Conservation (phyloP, 2,329 filamentous ascomycete species). For the Cladosporium sp. region DNA sequence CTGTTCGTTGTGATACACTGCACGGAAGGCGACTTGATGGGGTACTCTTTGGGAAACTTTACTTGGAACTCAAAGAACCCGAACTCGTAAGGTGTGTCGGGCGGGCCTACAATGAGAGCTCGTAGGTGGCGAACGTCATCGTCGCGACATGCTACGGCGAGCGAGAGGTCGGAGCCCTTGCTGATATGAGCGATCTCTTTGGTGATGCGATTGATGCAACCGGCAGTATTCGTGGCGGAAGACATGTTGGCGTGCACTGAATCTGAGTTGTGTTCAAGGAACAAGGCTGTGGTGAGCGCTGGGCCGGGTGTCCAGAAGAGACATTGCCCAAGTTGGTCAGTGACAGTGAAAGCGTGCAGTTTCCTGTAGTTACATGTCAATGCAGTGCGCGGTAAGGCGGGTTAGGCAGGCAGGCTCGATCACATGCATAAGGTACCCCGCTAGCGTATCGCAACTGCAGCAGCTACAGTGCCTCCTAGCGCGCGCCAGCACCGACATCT, state of each 20-base stretch:
- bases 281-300: not conserved
- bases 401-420: not conserved
- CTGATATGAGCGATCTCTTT: conserved; percentile 85
- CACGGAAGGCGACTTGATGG: conserved; percentile 58
- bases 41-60: conserved; percentile 66
- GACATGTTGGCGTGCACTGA: conserved; percentile 16
- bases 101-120: conserved; percentile 85
- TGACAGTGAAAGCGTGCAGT: not conserved
- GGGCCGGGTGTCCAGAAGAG: not conserved
- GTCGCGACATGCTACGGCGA: conserved; percentile 84
- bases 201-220: conserved; percentile 28
- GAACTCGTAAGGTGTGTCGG: conserved; percentile 93
- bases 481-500: too few species aligned
- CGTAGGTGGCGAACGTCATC: conserved; percentile 82
- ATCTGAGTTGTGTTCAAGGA: not conserved
- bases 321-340: not conserved
- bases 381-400: not conserved
- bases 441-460: not conserved
- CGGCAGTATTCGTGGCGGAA: conserved; percentile 25
- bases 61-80: conserved; percentile 83
- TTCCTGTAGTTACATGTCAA: not conserved
- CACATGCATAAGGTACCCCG: not conserved
- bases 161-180: conserved; percentile 75
- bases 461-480: not conserved
- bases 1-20: conserved; percentile 78